A percentile compares a stretch with the other conserved stretches of the same genome.
phyloP scores from a whole-genome alignment of 2,329 filamentous ascomycete genomes.

The Cladosporium cucumerinum region DNA sequence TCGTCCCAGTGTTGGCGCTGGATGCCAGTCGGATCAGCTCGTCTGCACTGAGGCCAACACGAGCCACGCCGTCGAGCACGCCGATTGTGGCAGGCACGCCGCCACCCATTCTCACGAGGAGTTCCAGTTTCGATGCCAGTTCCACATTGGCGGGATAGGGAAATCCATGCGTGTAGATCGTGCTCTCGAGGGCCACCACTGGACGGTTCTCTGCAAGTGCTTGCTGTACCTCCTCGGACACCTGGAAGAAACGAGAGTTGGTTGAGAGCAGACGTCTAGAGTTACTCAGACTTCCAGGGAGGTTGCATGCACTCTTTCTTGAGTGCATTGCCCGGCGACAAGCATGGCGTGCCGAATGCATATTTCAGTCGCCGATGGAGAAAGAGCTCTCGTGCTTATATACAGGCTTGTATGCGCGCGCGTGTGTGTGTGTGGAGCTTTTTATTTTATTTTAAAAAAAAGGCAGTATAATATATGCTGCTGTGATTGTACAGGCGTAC shows the following conservation, averaged over 20 bases:
- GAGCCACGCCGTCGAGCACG: constrained; percentile 76
- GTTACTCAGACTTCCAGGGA: not conserved
- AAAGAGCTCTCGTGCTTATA: not conserved
- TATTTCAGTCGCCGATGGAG: not conserved
- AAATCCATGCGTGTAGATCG: constrained; percentile 91
- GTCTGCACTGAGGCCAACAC: constrained; percentile 69
- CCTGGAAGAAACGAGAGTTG: constrained; percentile 56
- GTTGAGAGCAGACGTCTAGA: constrained; percentile 18
- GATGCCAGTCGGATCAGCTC: constrained; percentile 69
- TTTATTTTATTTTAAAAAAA: too few relatives aligned
- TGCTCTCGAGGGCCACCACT: constrained; percentile 89
- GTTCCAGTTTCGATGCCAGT: constrained; percentile 75
- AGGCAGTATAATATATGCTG: not conserved
- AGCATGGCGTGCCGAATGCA: constrained; percentile 10
- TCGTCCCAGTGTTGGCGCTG: constrained; percentile 52
- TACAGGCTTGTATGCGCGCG: not conserved
- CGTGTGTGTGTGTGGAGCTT: too few relatives aligned
- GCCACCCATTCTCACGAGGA: constrained; percentile 74
- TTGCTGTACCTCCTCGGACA: constrained; percentile 79
- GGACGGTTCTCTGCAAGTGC: constrained; percentile 72
- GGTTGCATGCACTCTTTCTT: not conserved
- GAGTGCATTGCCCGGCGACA: not conserved
- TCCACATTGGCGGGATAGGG: constrained; percentile 70
- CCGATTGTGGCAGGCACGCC: constrained; percentile 88
- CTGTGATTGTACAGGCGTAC: not conserved